These are phyloP conservation scores for Setomelanomma holmii DNA, from an alignment of 2,329 filamentous ascomycete genomes.

Conservation along the genomic window DNA sequence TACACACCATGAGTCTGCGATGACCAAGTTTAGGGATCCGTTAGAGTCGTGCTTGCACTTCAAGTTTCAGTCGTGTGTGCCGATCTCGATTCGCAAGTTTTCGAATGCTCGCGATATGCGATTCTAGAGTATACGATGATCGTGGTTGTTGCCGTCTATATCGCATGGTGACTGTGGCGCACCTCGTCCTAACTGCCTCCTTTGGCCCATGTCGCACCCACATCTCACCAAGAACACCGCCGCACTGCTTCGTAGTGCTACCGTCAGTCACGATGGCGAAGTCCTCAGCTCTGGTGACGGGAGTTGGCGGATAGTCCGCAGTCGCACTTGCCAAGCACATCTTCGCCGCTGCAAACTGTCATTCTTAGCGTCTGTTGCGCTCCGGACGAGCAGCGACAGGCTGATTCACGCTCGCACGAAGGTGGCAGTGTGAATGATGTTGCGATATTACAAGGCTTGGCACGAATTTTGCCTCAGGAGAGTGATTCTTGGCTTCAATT, in stretches of 20 bases:
- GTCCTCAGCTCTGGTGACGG: background rate
- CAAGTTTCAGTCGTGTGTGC: too few relatives aligned
- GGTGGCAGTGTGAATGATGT: background rate
- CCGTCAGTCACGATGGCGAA: background rate
- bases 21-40: background rate
- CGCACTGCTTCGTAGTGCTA: background rate
- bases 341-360: background rate
- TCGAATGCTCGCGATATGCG: background rate
- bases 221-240: background rate
- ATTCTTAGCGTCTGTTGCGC: background rate
- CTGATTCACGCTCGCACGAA: background rate
- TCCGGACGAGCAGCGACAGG: background rate
- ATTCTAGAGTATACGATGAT: background rate
- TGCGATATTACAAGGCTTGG: background rate
- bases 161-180: background rate
- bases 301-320: background rate
- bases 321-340: background rate
- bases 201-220: background rate
- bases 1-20: background rate
- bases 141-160: background rate
- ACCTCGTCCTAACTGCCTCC: background rate
- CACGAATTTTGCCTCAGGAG: background rate
- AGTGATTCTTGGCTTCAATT: background rate
- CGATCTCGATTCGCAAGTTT: too few relatives aligned
- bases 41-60: too few relatives aligned